Evolutionary conservation across 768 basidiomycete genomes (phyloP), one percentile per base, ranked within the genome.

Genomic region (Amanita fuliginea): DNA sequence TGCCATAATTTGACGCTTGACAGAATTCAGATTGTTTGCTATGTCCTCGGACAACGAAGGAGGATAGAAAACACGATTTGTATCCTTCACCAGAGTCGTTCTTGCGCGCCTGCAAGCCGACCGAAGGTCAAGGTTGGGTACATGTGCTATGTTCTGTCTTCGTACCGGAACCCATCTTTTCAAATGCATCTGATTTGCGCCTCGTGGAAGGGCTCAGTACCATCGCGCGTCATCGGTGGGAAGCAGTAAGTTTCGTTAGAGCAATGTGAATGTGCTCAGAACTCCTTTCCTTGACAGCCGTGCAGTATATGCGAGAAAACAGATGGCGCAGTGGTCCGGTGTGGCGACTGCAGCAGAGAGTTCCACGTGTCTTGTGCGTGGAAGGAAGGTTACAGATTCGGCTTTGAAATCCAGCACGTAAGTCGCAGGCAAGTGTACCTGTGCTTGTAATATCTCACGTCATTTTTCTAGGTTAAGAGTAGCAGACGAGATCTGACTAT

Each of bases 311-410:
- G 95, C 61, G 70, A 77, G 34, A 72, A 78, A 50, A 61, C 65
- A 6, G 78, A 81, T 30, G 95, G 95, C 6, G 88, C 89, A 3
- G 84, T 86, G 35, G 72, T 94, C 24, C 77, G 80, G 37, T 99
- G 96, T 67, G 76, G 69, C 36, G 91, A 92, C 57, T 97, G 96
- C 61, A 64, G 67, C 13, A 77, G 74, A 46, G 80, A 86, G 55
- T 92, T 83, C 62, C 96, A 99, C 62, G 73, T 83, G 6, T 83
- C 89, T 0, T 99, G 96, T 62, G 96, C 91, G 16, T 97, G 90
- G 88, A 76, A 73, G 47, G 71, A 80, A 35, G 85, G 85, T 0
- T 80, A 85, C 67, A 83, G 73, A 55, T 93, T 98, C 56, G 93
- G 90, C 24, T 96, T 99, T 64, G 94, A 98, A 67, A 78, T 98